phyloP scores from a whole-genome alignment of 352 stramenopile genomes.

The Globisporangium cederbergense region DNA sequence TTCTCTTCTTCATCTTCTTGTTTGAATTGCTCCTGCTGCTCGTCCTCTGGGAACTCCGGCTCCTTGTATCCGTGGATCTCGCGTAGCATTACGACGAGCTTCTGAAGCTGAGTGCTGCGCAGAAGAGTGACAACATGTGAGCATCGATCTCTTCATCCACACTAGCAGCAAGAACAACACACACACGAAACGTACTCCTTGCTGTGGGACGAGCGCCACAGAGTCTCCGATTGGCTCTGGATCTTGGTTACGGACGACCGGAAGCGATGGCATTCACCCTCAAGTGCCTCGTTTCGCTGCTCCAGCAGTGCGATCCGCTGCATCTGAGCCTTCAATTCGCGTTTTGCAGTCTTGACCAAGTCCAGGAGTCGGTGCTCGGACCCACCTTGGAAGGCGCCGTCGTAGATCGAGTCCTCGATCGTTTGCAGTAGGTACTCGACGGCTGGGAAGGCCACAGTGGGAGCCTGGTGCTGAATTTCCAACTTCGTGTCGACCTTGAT shows the following conservation, averaged over 20 bases:
- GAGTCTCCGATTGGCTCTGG: conserved; percentile 15
- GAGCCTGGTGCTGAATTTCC: neutral
- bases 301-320: conserved; percentile 13
- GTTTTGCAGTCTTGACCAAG: conserved; percentile 11
- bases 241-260: conserved; percentile 13
- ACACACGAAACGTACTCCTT: conserved; percentile 15
- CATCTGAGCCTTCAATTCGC: conserved; percentile 4
- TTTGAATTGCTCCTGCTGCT: conserved; percentile 25
- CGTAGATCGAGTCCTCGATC: conserved; percentile 13
- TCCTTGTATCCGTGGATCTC: conserved; percentile 24
- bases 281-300: conserved; percentile 2
- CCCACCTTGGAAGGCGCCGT: conserved; percentile 4
- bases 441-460: conserved; percentile 1
- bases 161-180: neutral
- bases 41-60: conserved; percentile 27
- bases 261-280: conserved; percentile 10
- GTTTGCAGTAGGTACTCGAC: conserved; percentile 10
- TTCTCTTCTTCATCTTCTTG: conserved; percentile 18
- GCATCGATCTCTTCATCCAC: neutral
- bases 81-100: conserved; percentile 34
- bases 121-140: conserved; percentile 8
- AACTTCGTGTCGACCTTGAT: neutral
- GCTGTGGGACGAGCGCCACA: conserved; percentile 10
- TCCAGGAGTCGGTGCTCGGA: conserved; percentile 11
- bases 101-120: conserved; percentile 33